These are phyloP conservation scores for Oleoguttula mirabilis DNA, from an alignment of 495 filamentous ascomycete species.

Conservation along the genomic window DNA sequence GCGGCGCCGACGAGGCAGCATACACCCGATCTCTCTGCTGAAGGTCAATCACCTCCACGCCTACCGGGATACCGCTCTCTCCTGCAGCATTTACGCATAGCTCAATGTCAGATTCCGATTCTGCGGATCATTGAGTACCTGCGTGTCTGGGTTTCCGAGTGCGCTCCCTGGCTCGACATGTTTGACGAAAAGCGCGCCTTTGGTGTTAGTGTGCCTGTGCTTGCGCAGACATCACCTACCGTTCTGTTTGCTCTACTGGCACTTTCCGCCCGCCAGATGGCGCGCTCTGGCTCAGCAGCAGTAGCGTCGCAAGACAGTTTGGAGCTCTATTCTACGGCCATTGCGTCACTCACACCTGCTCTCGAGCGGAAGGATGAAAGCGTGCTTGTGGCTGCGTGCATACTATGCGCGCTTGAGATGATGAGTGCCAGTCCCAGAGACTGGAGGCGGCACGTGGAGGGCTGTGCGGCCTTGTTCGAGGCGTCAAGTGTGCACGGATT, in stretches of 20 bases:
- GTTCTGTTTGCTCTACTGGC: neutral
- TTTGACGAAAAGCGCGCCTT: constrained; percentile 38
- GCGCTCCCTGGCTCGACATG: constrained; percentile 31
- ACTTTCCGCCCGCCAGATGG: neutral
- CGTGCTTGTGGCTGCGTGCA: neutral
- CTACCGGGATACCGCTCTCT: neutral
- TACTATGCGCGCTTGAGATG: constrained; percentile 36
- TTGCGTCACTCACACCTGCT: neutral
- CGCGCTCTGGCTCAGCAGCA: neutral
- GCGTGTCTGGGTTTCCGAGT: neutral
- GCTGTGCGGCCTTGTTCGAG: constrained; percentile 37
- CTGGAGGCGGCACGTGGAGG: constrained; percentile 39
- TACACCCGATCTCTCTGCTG: neutral
- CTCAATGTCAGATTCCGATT: neutral
- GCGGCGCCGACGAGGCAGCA: neutral
- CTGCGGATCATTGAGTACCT: neutral
- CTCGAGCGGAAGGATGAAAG: neutral
- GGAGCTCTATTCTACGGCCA: neutral
- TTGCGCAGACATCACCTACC: constrained; percentile 25
- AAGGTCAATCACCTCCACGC: neutral
- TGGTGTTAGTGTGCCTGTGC: constrained; percentile 32
- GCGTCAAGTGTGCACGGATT: constrained; percentile 35
- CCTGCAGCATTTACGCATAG: neutral
- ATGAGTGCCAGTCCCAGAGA: constrained; percentile 38
- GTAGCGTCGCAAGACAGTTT: neutral